Base-by-base conservation (phyloP, 2,329 filamentous ascomycete genomes). In the Fusarium pininemorale region DNA sequence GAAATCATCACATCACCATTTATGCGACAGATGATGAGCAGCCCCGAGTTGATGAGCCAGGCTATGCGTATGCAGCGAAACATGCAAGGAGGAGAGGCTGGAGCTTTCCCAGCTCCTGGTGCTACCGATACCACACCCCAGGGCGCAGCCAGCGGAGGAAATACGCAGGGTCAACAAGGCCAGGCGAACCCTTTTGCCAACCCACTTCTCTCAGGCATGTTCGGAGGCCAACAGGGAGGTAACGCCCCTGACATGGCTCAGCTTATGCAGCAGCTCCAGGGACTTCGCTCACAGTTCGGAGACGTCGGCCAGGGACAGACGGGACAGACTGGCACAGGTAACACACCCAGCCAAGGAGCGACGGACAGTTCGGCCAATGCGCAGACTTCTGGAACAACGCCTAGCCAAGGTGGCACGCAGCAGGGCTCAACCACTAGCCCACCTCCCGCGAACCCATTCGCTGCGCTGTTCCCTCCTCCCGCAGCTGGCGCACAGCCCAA, bases 21-120 rank as follows among this genome's bases (percentile, higher is more conserved):
- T 73, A 95, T 98, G 84, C 90, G 96, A 78, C 89, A 93, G 58
- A 96, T 98, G 93, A 92, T 99, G 88, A 96, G 94, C 71, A 95
- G 97, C 80, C 96, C 96, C 8, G 90, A 94, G 50, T 91, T 94
- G 77, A 90, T 99, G 74, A 88, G 94, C 66, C 91, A 93, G 81
- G 94, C 95, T 78, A 90, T 94, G 78, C 91, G 94, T 70, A 92
- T 98, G 90, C 93, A 95, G 80, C 88, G 93, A 65, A 89, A 91
- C 85, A 87, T 92, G 84, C 88, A 85, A 50, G 89, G 87, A 63
- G 85, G 85, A 56, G 86, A 83, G 68, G 85, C 84, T 45, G 85
- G 84, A 47, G 86, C 90, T 10, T 98, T 99, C 81, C 95, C 96
- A 18, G 96, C 96, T 56, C 96, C 96, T 5, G 96, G 96, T 14